Percentiles rank a stretch among this genome's conserved stretches.
phyloP scores from a whole-genome alignment of 495 filamentous ascomycete species.

The Corynascus novoguineensis region DNA sequence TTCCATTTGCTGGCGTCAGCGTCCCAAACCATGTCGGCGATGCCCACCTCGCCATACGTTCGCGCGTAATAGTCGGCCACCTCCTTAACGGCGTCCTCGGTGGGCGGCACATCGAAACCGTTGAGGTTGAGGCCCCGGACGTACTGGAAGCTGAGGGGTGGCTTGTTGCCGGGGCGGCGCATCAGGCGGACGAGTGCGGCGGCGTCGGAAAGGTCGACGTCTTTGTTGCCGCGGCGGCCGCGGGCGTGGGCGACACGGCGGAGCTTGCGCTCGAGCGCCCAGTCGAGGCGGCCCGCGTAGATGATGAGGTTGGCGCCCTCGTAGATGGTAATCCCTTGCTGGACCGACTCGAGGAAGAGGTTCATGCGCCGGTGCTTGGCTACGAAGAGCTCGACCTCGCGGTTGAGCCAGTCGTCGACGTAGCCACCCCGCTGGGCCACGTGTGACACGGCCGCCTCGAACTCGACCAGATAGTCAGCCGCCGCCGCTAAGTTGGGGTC shows the following conservation, averaged over 20 bases:
- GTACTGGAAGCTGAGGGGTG: not conserved
- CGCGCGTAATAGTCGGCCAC: not conserved
- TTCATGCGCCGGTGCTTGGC: not conserved
- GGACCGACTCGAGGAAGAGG: conserved; percentile 7
- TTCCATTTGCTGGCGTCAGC: not conserved
- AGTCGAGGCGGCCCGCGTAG: conserved; percentile 1
- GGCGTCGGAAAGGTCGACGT: not conserved
- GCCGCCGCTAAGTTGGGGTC: conserved; percentile 1
- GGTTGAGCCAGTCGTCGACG: not conserved
- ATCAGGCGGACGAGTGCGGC: not conserved
- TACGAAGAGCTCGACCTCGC: not conserved
- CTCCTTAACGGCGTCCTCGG: not conserved
- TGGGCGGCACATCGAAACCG: not conserved
- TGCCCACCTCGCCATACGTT: not conserved
- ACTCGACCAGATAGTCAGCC: not conserved
- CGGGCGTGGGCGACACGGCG: not conserved
- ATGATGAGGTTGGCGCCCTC: conserved; percentile 2
- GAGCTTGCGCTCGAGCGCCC: conserved; percentile 3
- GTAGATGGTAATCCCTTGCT: conserved; percentile 9
- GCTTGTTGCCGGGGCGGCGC: not conserved
- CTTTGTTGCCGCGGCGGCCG: not conserved
- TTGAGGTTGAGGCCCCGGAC: conserved; percentile 1
- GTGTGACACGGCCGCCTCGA: not conserved
- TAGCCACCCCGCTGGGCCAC: not conserved
- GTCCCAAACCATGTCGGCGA: conserved; percentile 8